These are phyloP conservation scores for Rutstroemia sydowiana DNA, from an alignment of 2,329 filamentous ascomycete genomes.

Conservation along the genomic window DNA sequence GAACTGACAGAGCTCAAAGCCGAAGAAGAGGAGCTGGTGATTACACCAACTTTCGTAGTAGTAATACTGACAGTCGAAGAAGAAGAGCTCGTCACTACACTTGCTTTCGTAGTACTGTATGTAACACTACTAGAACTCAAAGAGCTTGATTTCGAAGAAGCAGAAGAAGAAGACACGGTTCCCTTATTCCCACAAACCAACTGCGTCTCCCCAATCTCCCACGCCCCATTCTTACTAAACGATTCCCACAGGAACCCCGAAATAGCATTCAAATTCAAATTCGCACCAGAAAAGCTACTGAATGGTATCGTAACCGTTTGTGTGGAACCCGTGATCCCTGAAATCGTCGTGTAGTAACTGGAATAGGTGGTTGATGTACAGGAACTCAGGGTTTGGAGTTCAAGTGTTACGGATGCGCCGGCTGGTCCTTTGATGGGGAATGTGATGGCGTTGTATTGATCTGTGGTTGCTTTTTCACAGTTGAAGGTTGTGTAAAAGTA, in stretches of 20 bases:
- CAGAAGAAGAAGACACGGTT: not conserved
- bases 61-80: too few species aligned
- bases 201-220: slow-evolving; percentile 42
- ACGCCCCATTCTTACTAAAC: slow-evolving; percentile 33
- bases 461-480: slow-evolving; percentile 38
- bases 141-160: not conserved
- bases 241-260: slow-evolving; percentile 38
- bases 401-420: slow-evolving; percentile 35
- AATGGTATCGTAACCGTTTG: slow-evolving; percentile 46
- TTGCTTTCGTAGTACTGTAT: too few species aligned
- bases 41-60: not conserved
- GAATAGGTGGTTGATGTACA: slow-evolving; percentile 36
- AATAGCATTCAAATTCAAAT: slow-evolving; percentile 41
- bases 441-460: slow-evolving; percentile 40
- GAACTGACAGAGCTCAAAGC: too few species aligned
- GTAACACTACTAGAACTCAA: too few species aligned
- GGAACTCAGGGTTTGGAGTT: slow-evolving; percentile 41
- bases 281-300: slow-evolving; percentile 41
- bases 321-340: slow-evolving; percentile 40
- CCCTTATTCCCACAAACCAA: slow-evolving; percentile 35
- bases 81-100: too few species aligned
- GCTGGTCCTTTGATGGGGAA: slow-evolving; percentile 41
- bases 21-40: too few species aligned
- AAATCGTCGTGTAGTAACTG: slow-evolving; percentile 39
- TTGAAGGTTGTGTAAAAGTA: slow-evolving; percentile 49